A percentile compares a stretch with the other conserved stretches of the same genome.
These are phyloP conservation scores for Trichoderma virens DNA, from an alignment of 495 filamentous ascomycete genomes.

Conservation along the genomic window DNA sequence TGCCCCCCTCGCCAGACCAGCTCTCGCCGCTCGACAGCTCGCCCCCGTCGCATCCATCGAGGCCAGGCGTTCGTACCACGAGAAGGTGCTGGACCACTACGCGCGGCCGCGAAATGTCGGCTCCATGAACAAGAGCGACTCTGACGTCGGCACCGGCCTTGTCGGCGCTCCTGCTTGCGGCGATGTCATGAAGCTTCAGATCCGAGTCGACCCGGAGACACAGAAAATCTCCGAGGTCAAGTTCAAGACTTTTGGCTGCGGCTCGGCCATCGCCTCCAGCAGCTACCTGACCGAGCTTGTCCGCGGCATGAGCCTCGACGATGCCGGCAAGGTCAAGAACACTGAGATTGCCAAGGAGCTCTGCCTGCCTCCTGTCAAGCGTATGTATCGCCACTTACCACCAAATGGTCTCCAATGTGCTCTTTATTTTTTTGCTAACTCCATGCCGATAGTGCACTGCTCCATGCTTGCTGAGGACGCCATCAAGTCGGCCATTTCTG, in stretches of 20 bases:
- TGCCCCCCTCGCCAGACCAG: conserved; percentile 16
- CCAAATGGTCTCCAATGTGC: neutral
- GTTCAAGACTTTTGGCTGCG: conserved; percentile 91
- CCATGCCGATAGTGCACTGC: conserved; percentile 69
- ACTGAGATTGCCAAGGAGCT: conserved; percentile 97
- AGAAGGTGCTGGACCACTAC: conserved; percentile 87
- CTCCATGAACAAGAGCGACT: conserved; percentile 76
- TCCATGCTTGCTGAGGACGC: conserved; percentile 99
- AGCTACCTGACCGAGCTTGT: conserved; percentile 85
- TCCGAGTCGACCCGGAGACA: conserved; percentile 83
- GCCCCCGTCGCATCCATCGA: conserved; percentile 30
- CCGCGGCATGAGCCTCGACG: conserved; percentile 74
- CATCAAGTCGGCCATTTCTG: conserved; percentile 97
- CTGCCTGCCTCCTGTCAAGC: conserved; percentile 88
- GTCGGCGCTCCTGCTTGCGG: conserved; percentile 92
- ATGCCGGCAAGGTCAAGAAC: conserved; percentile 85
- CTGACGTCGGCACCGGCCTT: conserved; percentile 90
- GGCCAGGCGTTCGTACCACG: conserved; percentile 43
- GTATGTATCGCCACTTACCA: conserved; percentile 42
- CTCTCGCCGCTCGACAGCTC: conserved; percentile 27
- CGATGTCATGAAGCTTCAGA: conserved; percentile 99
- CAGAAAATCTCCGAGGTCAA: conserved; percentile 91
- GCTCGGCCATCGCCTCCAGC: conserved; percentile 83
- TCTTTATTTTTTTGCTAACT: neutral
- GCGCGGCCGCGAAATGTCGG: conserved; percentile 89